Evolutionary conservation across 352 stramenopile species (phyloP), one percentile per base, ranked within the genome.

Genomic region (Phytopythium cucurbitacearum): DNA sequence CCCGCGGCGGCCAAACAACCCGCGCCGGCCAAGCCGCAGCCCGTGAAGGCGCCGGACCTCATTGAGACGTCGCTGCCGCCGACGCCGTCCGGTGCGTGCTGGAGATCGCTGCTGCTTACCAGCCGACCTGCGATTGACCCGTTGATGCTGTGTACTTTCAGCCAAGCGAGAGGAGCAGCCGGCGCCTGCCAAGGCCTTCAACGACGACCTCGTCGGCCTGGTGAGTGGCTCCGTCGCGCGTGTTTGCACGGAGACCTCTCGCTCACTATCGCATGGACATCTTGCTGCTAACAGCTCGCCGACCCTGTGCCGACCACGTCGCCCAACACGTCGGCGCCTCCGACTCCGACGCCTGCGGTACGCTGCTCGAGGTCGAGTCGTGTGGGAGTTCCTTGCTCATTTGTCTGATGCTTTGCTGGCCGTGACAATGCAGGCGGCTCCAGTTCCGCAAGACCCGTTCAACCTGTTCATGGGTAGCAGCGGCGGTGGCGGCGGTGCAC

Each of bases 191-290:
- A 91, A 93, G 50, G 66, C 69, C 7, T 91, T 91, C 51, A 90
- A 93, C 34, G 73, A 93, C 52, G 83, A 93, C 54, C 69, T 93
- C 37, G 80, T 93, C 44, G 83, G 83, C 2, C 67, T 93, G 57
- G 82, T 93, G 56, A 60, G 67, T 66, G 3, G 32, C 36, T 15
- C 5, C 21, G 40, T 15, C 12, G 21, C 7, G 7, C 7, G 40
- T n/a, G 21, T 7, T n/a, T 12, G 12, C 11, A 7, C 11, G 7
- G 11, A 15, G 21, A 15, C 7, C 21, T 7, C 11, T 15, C 40
- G 11, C 11, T 44, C 40, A 44, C 40, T 44, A 15, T 15, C 21
- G 40, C 5, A 28, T 9, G 21, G 21, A 15, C 13, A 36, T 15
- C 21, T 12, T n/a, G 4, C 7, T 8, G 43, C 32, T 32, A 57